Evolutionary conservation across 73 alveolate genomes (phyloP), one percentile per base, ranked within the genome.

Genomic region (Paramecium tetraurelia): DNA sequence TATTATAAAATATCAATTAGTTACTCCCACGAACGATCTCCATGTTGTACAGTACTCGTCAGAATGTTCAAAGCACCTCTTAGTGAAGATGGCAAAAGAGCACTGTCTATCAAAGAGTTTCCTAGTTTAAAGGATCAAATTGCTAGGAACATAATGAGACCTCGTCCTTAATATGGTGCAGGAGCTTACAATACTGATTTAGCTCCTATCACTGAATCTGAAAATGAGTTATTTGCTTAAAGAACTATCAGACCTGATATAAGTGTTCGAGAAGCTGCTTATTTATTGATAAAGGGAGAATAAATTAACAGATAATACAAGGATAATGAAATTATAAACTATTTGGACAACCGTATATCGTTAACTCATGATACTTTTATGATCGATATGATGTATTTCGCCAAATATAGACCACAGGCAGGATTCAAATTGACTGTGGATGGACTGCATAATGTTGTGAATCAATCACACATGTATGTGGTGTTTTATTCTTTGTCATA

Each of bases 371-470:
- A 86, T 58, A 93, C 95, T 9, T 77, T 38, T 20, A 80, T 94
- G 92, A 85, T 86, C 38, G 95, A 92, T 86, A 83, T 93, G 93
- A 94, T 75, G 86, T 94, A 87, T 44, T 93, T 86, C 41, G 94
- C 95, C 24, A 53, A 83, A 46, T 96, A 96, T 76, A 92, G 89
- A 36, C 85, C 90, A 68, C 85, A 86, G 22, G 80, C 95, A 44
- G 99, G 99, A 18, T 96, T 96, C 83, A 94, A 95, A 77, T 57
- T 96, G n/a, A 44, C 97, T 11, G 96, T 96, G 7, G 99, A 96
- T 92, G 99, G 95, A 12, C 59, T 96, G 58, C 97, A 96, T 71
- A 94, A 96, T 85, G 86, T 83, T 36, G 95, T 95, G 24, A 27
- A 90, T 12, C 93, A 96, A 36, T 38, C 40, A 58, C 88, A 71